Percentiles rank a stretch among this genome's conserved stretches.
Conservation (phyloP, 2,329 filamentous ascomycete genomes). For the Neophaeococcomyces aloes region DNA sequence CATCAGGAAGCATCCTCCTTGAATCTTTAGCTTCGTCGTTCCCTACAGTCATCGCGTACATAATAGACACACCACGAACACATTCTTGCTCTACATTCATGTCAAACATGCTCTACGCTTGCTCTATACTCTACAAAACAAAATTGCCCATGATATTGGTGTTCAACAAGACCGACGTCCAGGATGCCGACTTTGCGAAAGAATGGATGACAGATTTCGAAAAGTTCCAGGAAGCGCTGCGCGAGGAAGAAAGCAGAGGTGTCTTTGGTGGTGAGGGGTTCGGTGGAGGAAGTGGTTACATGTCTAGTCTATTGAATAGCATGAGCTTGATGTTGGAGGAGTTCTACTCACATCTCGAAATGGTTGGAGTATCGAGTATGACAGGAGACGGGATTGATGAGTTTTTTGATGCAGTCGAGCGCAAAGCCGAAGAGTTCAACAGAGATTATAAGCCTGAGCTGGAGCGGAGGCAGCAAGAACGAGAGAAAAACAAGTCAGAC, state of each 20-base stretch:
- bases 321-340: conserved; percentile 98
- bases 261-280: conserved; percentile 62
- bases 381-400: conserved; percentile 84
- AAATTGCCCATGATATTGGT: conserved; percentile 97
- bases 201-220: conserved; percentile 99
- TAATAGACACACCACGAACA: conserved; percentile 92
- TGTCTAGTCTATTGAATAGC: conserved; percentile 89
- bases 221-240: conserved; percentile 77
- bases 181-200: conserved; percentile 80
- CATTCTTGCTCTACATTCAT: conserved; percentile 94
- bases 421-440: conserved; percentile 81
- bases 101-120: conserved; percentile 99
- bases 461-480: conserved; percentile 62
- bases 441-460: conserved; percentile 87
- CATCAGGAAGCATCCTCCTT: conserved; percentile 84
- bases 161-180: conserved; percentile 97
- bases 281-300: conserved; percentile 82
- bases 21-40: conserved; percentile 88
- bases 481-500: conserved; percentile 63
- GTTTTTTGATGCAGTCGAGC: conserved; percentile 80
- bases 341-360: conserved; percentile 87
- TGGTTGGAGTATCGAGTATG: conserved; percentile 89
- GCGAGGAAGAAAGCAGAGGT: conserved; percentile 66
- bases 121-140: conserved; percentile 97
- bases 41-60: conserved; percentile 91